These are phyloP conservation scores for Colletotrichum lentis DNA, from an alignment of 2,329 filamentous ascomycete species.

Conservation along the genomic window DNA sequence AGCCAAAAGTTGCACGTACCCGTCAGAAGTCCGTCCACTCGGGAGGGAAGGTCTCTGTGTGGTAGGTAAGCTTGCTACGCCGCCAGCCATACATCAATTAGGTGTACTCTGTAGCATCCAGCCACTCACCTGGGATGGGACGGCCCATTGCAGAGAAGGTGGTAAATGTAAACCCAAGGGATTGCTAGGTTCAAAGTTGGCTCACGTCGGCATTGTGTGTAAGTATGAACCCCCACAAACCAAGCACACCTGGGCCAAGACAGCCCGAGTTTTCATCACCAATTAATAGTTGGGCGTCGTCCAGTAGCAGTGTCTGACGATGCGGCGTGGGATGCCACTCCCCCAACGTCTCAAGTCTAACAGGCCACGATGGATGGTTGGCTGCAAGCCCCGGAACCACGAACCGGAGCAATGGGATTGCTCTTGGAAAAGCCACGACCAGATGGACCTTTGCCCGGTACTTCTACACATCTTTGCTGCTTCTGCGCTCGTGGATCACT, in stretches of 20 bases:
- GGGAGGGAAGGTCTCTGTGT: neutral
- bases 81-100: neutral
- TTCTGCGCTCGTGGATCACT: neutral
- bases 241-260: constrained; percentile 1
- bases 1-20: neutral
- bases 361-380: constrained; percentile 15
- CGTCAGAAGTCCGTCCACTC: neutral
- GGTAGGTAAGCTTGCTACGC: constrained; percentile 22
- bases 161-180: neutral
- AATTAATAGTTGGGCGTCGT: constrained; percentile 6
- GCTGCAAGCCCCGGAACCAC: constrained; percentile 22
- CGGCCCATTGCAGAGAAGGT: neutral
- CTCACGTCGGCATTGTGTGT: neutral
- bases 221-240: constrained; percentile 17
- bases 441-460: neutral
- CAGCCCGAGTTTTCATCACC: neutral
- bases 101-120: too few species aligned
- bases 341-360: constrained; percentile 16
- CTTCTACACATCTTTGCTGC: neutral
- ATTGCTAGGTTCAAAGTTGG: neutral
- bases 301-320: constrained; percentile 15
- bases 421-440: constrained; percentile 18
- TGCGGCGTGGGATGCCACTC: constrained; percentile 27
- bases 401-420: constrained; percentile 30
- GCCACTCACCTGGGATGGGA: neutral